Base-by-base conservation (phyloP, 108 stramenopile genomes). In the Nannochloropsis gaditana region DNA sequence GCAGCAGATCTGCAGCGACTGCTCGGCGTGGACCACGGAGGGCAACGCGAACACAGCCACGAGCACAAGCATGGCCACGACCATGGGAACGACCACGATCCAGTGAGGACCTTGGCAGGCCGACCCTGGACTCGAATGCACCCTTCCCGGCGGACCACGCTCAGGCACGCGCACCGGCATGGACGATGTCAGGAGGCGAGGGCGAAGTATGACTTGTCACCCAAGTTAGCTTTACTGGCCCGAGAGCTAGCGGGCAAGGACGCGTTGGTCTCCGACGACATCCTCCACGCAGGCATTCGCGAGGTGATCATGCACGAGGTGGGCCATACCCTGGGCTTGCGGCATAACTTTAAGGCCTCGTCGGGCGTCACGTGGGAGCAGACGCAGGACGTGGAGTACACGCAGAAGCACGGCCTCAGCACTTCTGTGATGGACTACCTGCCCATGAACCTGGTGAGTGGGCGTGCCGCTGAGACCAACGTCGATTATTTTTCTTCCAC, bases 251-350 rank as follows among this genome's bases (percentile, higher is more conserved):
- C 59, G 59, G n/a, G n/a, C 8, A n/a, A n/a, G 59, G 82, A 82
- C 42, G 82, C 42, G 11, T 15, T 85, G 2, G 85, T 81, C 15
- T 47, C 85, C 80, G 59, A 50, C 47, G 83, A 83, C 21, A 44
- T 86, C 41, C 44, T 89, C 6, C 83, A 79, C 21, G 88, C 86
- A 9, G 88, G 88, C 9, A 11, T 89, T 45, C 11, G 11, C 5
- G 85, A 89, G 79, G 86, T 89, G 9, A 83, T 86, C 45, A 86
- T 86, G 83, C 88, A 89, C 80, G 88, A 89, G 86, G 88, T 89
- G 47, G 86, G 86, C 44, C 89, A 89, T 80, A 89, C 89, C 45
- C 89, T 89, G 2, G 86, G 89, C 2, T 81, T 89, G 9, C 84
- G 89, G 17, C 89, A 89, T 84, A 89, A 89, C 84, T 89, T 89